Conservation (phyloP, 1,139 yeast genomes). For the Debaryomyces sp. region DNA sequence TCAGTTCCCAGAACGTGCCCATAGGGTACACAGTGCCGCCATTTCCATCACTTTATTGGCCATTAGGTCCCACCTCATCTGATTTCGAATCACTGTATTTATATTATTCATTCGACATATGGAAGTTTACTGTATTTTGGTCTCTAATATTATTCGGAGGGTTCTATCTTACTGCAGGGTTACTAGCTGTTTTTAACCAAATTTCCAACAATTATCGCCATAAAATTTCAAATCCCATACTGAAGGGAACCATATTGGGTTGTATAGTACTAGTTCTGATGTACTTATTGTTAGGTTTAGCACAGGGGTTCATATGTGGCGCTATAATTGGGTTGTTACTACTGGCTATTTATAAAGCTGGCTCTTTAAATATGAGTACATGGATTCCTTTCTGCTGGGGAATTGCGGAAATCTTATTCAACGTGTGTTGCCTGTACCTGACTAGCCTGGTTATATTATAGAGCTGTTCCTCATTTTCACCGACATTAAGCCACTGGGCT, state of each 20-base stretch:
- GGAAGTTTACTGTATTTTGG: constrained; percentile 87
- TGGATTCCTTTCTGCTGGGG: constrained; percentile 93
- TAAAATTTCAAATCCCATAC: constrained; percentile 11
- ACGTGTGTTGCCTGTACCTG: constrained; percentile 65
- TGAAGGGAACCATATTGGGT: constrained; percentile 16
- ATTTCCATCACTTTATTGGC: constrained; percentile 85
- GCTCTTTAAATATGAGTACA: constrained; percentile 80
- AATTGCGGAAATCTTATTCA: constrained; percentile 63
- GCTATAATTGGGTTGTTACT: constrained; percentile 69
- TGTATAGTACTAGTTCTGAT: constrained; percentile 42
- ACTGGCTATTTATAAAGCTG: constrained; percentile 73
- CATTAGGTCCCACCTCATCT: constrained; percentile 47
- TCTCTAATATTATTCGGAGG: constrained; percentile 65
- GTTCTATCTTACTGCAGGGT: constrained; percentile 67
- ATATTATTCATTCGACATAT: constrained; percentile 73
- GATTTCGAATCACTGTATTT: constrained; percentile 58
- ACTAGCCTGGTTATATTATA: constrained; percentile 41
- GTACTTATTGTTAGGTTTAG: constrained; percentile 56
- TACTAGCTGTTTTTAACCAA: constrained; percentile 55
- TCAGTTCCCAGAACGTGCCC: constrained; percentile 56
- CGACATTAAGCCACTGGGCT: too few species aligned
- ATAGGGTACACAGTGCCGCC: constrained; percentile 78
- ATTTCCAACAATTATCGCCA: constrained; percentile 26
- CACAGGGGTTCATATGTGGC: constrained; percentile 72
- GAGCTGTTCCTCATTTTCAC: neutral